These are phyloP conservation scores for Artemisia princeps DNA, from an alignment of 140 eudicot species.

Conservation along the genomic window DNA sequence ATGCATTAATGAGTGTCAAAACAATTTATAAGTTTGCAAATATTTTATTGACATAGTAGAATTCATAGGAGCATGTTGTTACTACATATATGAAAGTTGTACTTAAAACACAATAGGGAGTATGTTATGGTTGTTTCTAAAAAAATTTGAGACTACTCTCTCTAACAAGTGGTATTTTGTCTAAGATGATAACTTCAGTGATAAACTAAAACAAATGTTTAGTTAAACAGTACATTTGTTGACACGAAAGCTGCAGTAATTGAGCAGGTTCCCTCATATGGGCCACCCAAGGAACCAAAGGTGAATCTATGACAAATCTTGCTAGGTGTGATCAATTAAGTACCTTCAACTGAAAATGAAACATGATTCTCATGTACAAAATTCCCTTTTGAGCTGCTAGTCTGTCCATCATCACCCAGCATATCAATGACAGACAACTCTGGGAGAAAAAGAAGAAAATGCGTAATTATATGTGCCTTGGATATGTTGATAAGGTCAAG, in stretches of 20 bases:
- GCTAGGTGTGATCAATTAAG: conserved; percentile 9
- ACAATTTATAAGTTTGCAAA: conserved; percentile 20
- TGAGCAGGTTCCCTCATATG: too few species aligned
- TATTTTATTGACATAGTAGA: neutral
- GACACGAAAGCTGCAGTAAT: too few species aligned
- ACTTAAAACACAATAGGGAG: neutral
- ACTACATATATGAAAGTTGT: neutral
- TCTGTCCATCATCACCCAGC: conserved; percentile 67
- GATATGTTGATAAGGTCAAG: conserved; percentile 16
- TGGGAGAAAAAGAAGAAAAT: conserved; percentile 29
- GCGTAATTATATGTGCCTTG: conserved; percentile 13
- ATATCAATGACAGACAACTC: conserved; percentile 65
- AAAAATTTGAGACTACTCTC: too few species aligned
- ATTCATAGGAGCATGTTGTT: conserved; percentile 10
- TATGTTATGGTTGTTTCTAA: neutral
- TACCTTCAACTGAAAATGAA: conserved; percentile 88
- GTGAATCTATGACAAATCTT: conserved; percentile 17
- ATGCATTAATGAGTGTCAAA: conserved; percentile 20
- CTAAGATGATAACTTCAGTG: too few species aligned
- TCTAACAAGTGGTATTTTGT: too few species aligned
- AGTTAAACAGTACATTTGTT: too few species aligned
- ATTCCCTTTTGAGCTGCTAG: conserved; percentile 33
- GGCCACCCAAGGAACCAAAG: neutral
- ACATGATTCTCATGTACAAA: conserved; percentile 67
- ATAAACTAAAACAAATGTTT: too few species aligned